phyloP scores from a whole-genome alignment of 306 rosid species.

The Carpinus fangiana region DNA sequence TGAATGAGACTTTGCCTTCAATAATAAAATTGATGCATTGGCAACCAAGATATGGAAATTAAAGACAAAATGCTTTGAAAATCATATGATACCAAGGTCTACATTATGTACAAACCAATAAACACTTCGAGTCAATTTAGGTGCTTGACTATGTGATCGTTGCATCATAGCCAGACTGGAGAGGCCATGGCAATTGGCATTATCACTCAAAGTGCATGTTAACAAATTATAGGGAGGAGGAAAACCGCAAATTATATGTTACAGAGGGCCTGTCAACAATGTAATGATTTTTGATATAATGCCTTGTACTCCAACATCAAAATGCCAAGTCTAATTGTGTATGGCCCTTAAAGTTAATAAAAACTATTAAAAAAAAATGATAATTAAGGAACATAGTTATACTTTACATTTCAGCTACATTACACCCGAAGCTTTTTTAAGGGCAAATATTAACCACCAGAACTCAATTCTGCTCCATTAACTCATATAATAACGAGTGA shows the following conservation, averaged over 20 bases:
- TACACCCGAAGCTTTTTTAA: background rate
- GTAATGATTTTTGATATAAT: background rate
- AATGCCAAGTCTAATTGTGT: background rate
- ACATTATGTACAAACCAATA: slow-evolving; percentile 5
- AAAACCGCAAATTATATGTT: background rate
- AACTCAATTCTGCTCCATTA: background rate
- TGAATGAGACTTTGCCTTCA: slow-evolving; percentile 76
- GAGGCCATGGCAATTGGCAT: background rate
- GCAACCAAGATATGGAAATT: slow-evolving; percentile 17
- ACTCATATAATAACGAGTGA: background rate
- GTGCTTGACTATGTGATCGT: slow-evolving; percentile 8
- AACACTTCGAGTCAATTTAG: background rate
- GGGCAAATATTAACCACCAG: background rate
- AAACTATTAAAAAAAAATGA: background rate
- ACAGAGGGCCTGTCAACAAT: background rate
- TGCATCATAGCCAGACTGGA: background rate
- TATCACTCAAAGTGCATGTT: background rate
- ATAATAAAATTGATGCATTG: slow-evolving; percentile 31
- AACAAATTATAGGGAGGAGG: background rate
- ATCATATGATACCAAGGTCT: slow-evolving; percentile 2
- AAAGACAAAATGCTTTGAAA: slow-evolving; percentile 10
- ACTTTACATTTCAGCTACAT: background rate
- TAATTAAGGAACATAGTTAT: background rate
- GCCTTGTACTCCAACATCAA: background rate
- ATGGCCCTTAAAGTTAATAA: background rate